Percentiles rank a stretch among this genome's conserved stretches.
Evolutionary conservation across 2,329 filamentous ascomycete species (phyloP).

Genomic region (Fusarium nelsonii): DNA sequence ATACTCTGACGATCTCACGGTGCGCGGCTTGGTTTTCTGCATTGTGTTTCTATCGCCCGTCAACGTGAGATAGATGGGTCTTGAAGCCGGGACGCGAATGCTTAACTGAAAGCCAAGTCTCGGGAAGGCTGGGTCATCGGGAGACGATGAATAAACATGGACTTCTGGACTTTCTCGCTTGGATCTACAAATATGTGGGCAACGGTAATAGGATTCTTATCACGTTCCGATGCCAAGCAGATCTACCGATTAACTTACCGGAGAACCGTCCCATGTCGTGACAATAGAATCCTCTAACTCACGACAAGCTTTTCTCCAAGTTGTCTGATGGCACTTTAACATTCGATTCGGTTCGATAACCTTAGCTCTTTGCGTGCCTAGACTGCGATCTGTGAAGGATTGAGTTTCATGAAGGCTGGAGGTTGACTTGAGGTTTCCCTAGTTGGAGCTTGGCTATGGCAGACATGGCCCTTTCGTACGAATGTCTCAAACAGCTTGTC

Average conservation of each 20-base stretch:
- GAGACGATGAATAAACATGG: slow-evolving; percentile 1
- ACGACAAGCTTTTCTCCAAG: slow-evolving; percentile 3
- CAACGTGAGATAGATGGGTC: slow-evolving; percentile 18
- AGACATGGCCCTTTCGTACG: slow-evolving; percentile 13
- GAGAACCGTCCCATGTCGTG: slow-evolving; percentile 10
- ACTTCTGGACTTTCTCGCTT: slow-evolving; percentile 1
- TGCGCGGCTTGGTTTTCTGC: slow-evolving; percentile 5
- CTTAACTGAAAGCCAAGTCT: slow-evolving; percentile 41
- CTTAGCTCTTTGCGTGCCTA: not conserved
- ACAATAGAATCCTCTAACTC: not conserved
- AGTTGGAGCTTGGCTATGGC: not conserved
- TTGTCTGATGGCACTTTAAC: not conserved
- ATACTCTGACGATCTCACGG: slow-evolving; percentile 7
- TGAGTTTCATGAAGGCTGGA: not conserved
- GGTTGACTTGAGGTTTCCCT: not conserved
- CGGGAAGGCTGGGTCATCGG: slow-evolving; percentile 21
- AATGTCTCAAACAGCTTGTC: not conserved
- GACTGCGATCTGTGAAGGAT: not conserved
- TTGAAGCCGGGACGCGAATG: slow-evolving; percentile 11
- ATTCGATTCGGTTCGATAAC: not conserved
- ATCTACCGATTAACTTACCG: slow-evolving; percentile 22
- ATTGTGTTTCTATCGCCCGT: slow-evolving; percentile 7
- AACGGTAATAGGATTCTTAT: slow-evolving; percentile 13
- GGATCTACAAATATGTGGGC: slow-evolving; percentile 32
- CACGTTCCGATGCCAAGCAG: slow-evolving; percentile 30